Percentiles rank a stretch among this genome's conserved stretches.
Conservation (phyloP, 1,284 basidiomycete genomes). For the Trametes versicolor region DNA sequence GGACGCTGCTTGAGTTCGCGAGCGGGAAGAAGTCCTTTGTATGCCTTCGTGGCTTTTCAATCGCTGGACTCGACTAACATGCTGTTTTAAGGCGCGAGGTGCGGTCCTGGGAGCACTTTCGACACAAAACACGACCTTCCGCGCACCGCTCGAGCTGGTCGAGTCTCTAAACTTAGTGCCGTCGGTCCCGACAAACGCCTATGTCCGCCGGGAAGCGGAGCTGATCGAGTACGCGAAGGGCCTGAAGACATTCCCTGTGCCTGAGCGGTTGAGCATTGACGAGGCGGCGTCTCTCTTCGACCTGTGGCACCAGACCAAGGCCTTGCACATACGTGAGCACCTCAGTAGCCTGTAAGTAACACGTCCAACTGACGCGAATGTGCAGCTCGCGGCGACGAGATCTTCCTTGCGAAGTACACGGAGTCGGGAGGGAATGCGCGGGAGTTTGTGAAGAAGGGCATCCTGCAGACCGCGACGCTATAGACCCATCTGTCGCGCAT, state of each 20-base stretch:
- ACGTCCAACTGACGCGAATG: neutral
- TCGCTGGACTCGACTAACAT: neutral
- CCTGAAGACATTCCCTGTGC: constrained; percentile 63
- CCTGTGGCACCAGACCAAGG: constrained; percentile 69
- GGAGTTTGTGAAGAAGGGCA: constrained; percentile 78
- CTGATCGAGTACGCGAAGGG: constrained; percentile 64
- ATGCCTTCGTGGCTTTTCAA: constrained; percentile 41
- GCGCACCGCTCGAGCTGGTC: constrained; percentile 64
- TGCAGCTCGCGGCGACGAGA: constrained; percentile 56
- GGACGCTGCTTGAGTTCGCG: constrained; percentile 81
- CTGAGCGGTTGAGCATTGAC: constrained; percentile 61
- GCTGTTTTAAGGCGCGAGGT: constrained; percentile 58
- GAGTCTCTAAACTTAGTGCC: constrained; percentile 60
- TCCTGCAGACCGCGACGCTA: constrained; percentile 52
- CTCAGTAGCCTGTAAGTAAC: neutral
- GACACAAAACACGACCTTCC: constrained; percentile 61
- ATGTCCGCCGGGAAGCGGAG: constrained; percentile 56
- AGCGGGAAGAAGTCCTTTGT: constrained; percentile 77
- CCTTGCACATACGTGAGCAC: constrained; percentile 58
- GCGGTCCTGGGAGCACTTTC: constrained; percentile 76
- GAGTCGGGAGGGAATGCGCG: constrained; percentile 79
- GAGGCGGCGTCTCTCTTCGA: constrained; percentile 79
- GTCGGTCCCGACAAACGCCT: constrained; percentile 54
- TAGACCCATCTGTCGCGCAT: constrained; percentile 8
- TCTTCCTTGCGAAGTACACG: constrained; percentile 77